These are phyloP conservation scores for Camelina sativa DNA, from an alignment of 345 rosid genomes.

Conservation along the genomic window DNA sequence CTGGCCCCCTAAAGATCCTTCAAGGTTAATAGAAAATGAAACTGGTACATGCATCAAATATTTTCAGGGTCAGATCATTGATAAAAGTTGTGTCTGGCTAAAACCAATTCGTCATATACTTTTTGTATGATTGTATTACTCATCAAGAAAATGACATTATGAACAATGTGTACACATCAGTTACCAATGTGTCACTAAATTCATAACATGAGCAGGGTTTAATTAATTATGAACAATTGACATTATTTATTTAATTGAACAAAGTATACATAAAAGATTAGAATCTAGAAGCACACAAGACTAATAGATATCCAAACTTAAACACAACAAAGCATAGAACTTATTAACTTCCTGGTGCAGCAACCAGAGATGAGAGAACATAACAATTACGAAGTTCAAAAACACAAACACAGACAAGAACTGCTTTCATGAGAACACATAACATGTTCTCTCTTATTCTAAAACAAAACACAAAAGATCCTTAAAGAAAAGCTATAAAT, in stretches of 20 bases:
- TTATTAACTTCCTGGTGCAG: background rate
- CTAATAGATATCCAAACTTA: slow-evolving; percentile 13
- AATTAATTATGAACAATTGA: background rate
- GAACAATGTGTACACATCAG: slow-evolving; percentile 5
- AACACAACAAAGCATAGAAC: background rate
- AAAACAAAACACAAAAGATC: background rate
- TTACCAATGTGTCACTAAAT: background rate
- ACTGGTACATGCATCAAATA: slow-evolving; percentile 29
- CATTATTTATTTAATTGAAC: no score
- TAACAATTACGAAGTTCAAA: slow-evolving; percentile 3
- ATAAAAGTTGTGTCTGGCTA: slow-evolving; percentile 23
- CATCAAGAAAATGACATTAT: slow-evolving; percentile 19
- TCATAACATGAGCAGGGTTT: background rate
- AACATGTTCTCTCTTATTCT: slow-evolving; percentile 5
- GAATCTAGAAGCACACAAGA: no score
- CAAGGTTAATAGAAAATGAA: slow-evolving; percentile 14
- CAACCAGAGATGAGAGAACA: background rate
- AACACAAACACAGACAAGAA: slow-evolving; percentile 1
- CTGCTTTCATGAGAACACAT: slow-evolving; percentile 11
- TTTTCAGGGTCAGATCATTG: slow-evolving; percentile 8
- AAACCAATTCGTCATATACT: slow-evolving; percentile 24
- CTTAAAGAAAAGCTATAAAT: background rate
- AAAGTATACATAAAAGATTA: background rate
- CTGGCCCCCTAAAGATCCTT: slow-evolving; percentile 24
- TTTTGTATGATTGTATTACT: slow-evolving; percentile 25